Evolutionary conservation across 75 land plant genomes (phyloP), one percentile per base, ranked within the genome.

Genomic region (Azolla pinnata): DNA sequence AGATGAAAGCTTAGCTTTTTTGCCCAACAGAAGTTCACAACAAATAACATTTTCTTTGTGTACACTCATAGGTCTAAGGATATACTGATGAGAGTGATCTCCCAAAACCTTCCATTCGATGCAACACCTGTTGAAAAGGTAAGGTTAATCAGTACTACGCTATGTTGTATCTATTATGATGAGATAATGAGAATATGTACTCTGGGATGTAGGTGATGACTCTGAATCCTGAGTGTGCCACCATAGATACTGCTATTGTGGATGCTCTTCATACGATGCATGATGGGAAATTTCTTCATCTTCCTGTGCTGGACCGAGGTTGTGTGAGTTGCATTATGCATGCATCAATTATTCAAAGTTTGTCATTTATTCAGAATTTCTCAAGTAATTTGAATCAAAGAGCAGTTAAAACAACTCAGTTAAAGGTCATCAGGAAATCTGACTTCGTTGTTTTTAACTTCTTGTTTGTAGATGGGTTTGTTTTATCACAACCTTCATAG

Each of bases 61-160:
- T 86, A 10, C 75, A 69, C 60, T 71, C 61, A 17, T 72, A 92
- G 97, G 38, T 85, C 97, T 35, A 88, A 78, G 47, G 97, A 92
- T 64, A 75, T 92, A 31, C 71, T 92, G 72, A 85, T 88, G 97
- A 79, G 90, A 32, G 87, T 92, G 31, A 75, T 88, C 24, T 79
- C 90, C 8, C 78, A 75, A 61, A 76, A 76, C 60, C 75, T 88
- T 55, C 46, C 79, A 40, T 77, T 96, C 8, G 86, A 85, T 14
- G 73, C 84, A 5, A 84, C 86, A n/a, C 67, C 79, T 33, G 80
- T 92, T 44, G 96, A 88, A 48, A 80, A 84, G 89, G 97, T 88
- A 75, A 46, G 49, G 14, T 46, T 4, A 23, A 18, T 4, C 21
- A 46, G 14, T 46, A 14, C 2, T 46, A 14, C 14, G 4, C 3